Evolutionary conservation across 768 basidiomycete genomes (phyloP).

Genomic region (Melanogaster broomeanus): DNA sequence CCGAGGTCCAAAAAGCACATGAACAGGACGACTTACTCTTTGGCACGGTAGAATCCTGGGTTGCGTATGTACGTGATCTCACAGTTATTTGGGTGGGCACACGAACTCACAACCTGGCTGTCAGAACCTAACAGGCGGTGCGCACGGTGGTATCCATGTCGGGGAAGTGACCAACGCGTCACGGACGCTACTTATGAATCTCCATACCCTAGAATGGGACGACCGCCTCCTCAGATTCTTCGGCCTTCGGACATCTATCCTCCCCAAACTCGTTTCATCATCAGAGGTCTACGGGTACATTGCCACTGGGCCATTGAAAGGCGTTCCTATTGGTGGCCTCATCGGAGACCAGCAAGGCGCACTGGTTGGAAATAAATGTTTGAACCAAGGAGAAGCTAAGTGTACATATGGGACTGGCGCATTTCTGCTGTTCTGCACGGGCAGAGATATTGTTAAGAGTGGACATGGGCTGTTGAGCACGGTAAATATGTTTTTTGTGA

Average conservation of each 20-base stretch:
- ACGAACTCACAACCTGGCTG: constrained; percentile 2
- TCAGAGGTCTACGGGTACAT: constrained; percentile 91
- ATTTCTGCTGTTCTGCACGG: constrained; percentile 95
- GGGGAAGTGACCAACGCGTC: constrained; percentile 96
- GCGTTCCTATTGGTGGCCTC: constrained; percentile 86
- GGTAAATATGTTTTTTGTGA: constrained; percentile 39
- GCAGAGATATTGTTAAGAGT: constrained; percentile 82
- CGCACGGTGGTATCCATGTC: constrained; percentile 69
- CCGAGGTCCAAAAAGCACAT: constrained; percentile 75
- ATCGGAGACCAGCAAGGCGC: constrained; percentile 99
- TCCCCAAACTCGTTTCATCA: constrained; percentile 87
- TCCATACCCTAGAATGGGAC: constrained; percentile 83
- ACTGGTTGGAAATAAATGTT: constrained; percentile 93
- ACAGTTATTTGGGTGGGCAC: constrained; percentile 11
- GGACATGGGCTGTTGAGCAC: constrained; percentile 88
- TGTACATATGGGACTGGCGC: constrained; percentile 98
- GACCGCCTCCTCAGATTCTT: constrained; percentile 85
- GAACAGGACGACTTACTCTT: constrained; percentile 81
- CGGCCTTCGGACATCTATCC: constrained; percentile 68
- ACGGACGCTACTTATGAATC: constrained; percentile 89
- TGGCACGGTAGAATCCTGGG: constrained; percentile 97
- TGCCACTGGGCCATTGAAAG: constrained; percentile 62
- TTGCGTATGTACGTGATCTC: constrained; percentile 68
- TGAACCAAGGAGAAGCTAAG: constrained; percentile 90
- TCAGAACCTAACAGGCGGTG: constrained; percentile 85